Conservation (phyloP, 2,329 filamentous ascomycete species). For the Phoma sp. region DNA sequence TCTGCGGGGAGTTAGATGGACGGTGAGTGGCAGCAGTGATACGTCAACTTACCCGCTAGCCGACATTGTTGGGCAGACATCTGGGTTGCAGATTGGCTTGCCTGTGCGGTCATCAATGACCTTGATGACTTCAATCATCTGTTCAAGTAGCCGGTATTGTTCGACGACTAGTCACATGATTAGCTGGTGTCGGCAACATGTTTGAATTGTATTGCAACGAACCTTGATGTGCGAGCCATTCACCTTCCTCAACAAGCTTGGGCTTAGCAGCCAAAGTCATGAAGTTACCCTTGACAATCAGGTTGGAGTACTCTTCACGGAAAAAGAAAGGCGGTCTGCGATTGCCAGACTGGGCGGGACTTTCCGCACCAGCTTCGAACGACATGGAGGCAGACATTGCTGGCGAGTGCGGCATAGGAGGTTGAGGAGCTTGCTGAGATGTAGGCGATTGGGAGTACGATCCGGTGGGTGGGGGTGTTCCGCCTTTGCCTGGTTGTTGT, state of each 20-base stretch:
- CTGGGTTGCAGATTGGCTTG: slow-evolving; percentile 79
- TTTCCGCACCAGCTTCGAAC: slow-evolving; percentile 60
- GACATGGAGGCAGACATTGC: slow-evolving; percentile 60
- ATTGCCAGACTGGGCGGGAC: slow-evolving; percentile 55
- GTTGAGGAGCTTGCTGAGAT: slow-evolving; percentile 41
- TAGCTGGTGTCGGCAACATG: slow-evolving; percentile 15
- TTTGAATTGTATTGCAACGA: slow-evolving; percentile 6
- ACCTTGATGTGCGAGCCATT: slow-evolving; percentile 97
- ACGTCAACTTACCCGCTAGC: slow-evolving; percentile 76
- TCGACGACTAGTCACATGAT: slow-evolving; percentile 73
- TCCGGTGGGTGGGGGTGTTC: slow-evolving; percentile 45
- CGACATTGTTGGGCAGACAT: slow-evolving; percentile 88
- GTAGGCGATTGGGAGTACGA: slow-evolving; percentile 45
- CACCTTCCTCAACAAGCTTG: slow-evolving; percentile 89
- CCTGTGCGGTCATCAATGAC: slow-evolving; percentile 80
- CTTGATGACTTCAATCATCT: slow-evolving; percentile 87
- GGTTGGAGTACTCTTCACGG: slow-evolving; percentile 74
- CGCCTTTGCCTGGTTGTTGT: slow-evolving; percentile 42
- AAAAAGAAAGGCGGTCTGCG: slow-evolving; percentile 77
- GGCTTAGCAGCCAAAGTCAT: slow-evolving; percentile 93
- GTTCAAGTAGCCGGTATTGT: slow-evolving; percentile 86
- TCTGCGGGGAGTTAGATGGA: slow-evolving; percentile 45
- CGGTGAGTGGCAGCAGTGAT: not conserved
- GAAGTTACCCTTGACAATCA: slow-evolving; percentile 97
- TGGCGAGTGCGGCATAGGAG: slow-evolving; percentile 45